Evolutionary conservation across 2,329 filamentous ascomycete genomes (phyloP).

Genomic region (Sporothrix brasiliensis): DNA sequence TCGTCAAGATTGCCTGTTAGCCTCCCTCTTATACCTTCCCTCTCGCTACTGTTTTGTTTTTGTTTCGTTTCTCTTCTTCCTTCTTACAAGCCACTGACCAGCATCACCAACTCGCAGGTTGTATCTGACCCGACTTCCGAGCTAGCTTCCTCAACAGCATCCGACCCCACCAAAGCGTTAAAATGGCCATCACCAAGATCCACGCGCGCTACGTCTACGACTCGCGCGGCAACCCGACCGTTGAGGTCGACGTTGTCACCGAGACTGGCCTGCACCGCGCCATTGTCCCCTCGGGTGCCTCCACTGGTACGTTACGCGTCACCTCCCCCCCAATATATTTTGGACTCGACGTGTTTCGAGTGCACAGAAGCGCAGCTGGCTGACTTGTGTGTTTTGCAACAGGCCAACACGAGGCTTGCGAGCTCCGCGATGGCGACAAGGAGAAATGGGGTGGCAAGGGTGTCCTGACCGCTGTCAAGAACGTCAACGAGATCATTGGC

Average conservation of each 20-base stretch:
- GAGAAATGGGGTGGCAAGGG: slow-evolving; percentile 84
- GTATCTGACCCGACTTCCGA: slow-evolving; percentile 30
- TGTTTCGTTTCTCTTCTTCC: slow-evolving; percentile 1
- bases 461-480: slow-evolving; percentile 81
- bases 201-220: slow-evolving; percentile 97
- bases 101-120: background rate
- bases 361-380: background rate
- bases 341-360: too few species aligned
- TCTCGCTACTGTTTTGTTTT: slow-evolving; percentile 6
- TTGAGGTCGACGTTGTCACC: slow-evolving; percentile 96
- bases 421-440: slow-evolving; percentile 90
- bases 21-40: slow-evolving; percentile 26
- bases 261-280: slow-evolving; percentile 96
- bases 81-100: slow-evolving; percentile 23
- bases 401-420: slow-evolving; percentile 89
- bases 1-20: background rate
- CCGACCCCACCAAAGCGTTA: slow-evolving; percentile 43
- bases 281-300: slow-evolving; percentile 95
- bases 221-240: slow-evolving; percentile 97
- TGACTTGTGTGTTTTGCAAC: slow-evolving; percentile 36
- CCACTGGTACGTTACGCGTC: slow-evolving; percentile 69
- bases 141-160: slow-evolving; percentile 17
- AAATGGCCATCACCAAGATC: slow-evolving; percentile 88
- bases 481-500: slow-evolving; percentile 80
- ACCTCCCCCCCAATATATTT: background rate